phyloP scores from a whole-genome alignment of 768 basidiomycete genomes.

The Chalciporus pseudorubinellus region DNA sequence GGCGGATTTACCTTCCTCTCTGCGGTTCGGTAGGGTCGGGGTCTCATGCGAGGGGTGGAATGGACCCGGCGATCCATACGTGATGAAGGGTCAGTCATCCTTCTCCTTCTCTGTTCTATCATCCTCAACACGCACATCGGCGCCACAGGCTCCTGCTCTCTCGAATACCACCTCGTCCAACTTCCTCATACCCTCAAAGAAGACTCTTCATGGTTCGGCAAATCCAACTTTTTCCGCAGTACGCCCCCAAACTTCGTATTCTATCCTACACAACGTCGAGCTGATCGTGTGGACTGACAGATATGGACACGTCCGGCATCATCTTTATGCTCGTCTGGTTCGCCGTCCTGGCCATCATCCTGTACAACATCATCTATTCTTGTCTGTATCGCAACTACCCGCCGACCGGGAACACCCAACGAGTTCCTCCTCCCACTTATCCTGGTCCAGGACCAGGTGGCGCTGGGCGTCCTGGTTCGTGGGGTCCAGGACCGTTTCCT shows the following conservation, averaged over 20 bases:
- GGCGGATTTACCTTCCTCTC: conserved; percentile 78
- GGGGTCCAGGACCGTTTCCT: conserved; percentile 45
- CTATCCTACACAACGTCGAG: not conserved
- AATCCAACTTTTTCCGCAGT: conserved; percentile 23
- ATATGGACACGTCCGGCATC: conserved; percentile 44
- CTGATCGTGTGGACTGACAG: conserved; percentile 29
- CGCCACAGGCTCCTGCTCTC: conserved; percentile 73
- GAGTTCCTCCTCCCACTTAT: conserved; percentile 28
- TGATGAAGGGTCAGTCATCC: conserved; percentile 67
- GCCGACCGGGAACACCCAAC: conserved; percentile 31
- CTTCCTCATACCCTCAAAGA: conserved; percentile 44
- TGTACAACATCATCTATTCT: conserved; percentile 58
- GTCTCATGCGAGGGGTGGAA: conserved; percentile 93
- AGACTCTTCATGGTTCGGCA: conserved; percentile 11
- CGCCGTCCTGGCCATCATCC: conserved; percentile 46
- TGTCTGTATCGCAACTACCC: conserved; percentile 41
- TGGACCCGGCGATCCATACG: conserved; percentile 74
- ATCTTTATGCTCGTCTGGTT: conserved; percentile 60
- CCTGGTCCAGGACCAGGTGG: conserved; percentile 15
- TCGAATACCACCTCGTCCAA: conserved; percentile 79
- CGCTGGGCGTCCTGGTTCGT: conserved; percentile 22
- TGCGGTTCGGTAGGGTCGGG: conserved; percentile 82
- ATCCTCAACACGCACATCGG: too few relatives aligned
- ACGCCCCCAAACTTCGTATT: not conserved
- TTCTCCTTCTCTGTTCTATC: not conserved